Evolutionary conservation across 345 rosid species (phyloP).

Genomic region (Cardamine occulta): DNA sequence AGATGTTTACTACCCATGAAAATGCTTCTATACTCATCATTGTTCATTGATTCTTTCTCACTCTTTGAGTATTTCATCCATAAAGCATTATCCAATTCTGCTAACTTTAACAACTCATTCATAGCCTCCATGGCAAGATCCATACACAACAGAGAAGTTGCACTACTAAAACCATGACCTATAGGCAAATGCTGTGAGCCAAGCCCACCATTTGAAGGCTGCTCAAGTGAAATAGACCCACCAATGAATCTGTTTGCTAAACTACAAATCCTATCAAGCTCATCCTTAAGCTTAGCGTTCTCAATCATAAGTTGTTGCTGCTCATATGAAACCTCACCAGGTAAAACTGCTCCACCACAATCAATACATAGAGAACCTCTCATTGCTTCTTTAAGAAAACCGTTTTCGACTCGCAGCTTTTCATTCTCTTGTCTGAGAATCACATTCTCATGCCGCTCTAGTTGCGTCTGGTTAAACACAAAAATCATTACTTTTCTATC

Average conservation of each 20-base stretch:
- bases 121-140: slow-evolving; percentile 63
- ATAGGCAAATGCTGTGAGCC: slow-evolving; percentile 38
- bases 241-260: slow-evolving; percentile 64
- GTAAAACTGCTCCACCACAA: slow-evolving; percentile 65
- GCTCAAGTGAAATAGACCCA: slow-evolving; percentile 48
- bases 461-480: slow-evolving; percentile 55
- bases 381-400: slow-evolving; percentile 54
- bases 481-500: neutral
- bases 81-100: slow-evolving; percentile 49
- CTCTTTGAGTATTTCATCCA: slow-evolving; percentile 60
- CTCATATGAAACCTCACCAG: slow-evolving; percentile 51
- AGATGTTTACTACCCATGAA: slow-evolving; percentile 48
- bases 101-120: slow-evolving; percentile 66
- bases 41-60: slow-evolving; percentile 53
- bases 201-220: slow-evolving; percentile 44
- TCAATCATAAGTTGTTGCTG: slow-evolving; percentile 62
- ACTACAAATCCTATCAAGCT: slow-evolving; percentile 51
- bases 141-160: slow-evolving; percentile 42
- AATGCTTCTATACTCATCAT: slow-evolving; percentile 56
- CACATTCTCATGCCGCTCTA: slow-evolving; percentile 71
- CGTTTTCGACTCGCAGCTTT: slow-evolving; percentile 67
- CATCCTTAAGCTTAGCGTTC: slow-evolving; percentile 69
- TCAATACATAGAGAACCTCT: slow-evolving; percentile 57
- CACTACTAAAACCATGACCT: slow-evolving; percentile 42
- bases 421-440: slow-evolving; percentile 69